phyloP scores from a whole-genome alignment of 202 grass and related monocot species.

The Panicum hallii region DNA sequence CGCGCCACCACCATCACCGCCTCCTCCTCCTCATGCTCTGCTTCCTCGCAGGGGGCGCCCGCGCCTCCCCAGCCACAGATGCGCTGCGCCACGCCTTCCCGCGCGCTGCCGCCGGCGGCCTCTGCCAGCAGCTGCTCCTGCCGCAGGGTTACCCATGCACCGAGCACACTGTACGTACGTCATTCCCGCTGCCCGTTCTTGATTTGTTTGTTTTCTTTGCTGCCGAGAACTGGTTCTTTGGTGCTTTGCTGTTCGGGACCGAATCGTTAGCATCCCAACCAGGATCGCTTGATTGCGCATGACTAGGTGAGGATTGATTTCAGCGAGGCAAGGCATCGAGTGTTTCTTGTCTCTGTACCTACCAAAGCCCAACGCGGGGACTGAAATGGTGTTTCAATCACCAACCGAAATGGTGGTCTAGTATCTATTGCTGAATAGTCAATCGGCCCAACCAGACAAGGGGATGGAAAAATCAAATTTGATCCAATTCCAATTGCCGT shows the following conservation, averaged over 20 bases:
- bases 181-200: conserved; percentile 8
- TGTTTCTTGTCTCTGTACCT: conserved; percentile 8
- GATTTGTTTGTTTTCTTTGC: neutral
- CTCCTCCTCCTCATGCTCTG: conserved; percentile 27
- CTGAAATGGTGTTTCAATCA: neutral
- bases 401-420: neutral
- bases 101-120: conserved; percentile 38
- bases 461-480: neutral
- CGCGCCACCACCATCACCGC: conserved; percentile 11
- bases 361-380: neutral
- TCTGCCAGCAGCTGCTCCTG: conserved; percentile 73
- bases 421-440: neutral
- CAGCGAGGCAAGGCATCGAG: neutral
- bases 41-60: conserved; percentile 17
- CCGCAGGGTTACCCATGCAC: conserved; percentile 80
- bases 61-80: neutral
- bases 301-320: neutral
- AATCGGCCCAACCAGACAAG: neutral
- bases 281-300: neutral
- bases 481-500: neutral
- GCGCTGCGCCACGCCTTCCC: conserved; percentile 40
- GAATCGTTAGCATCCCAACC: neutral
- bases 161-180: conserved; percentile 70
- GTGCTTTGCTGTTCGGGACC: neutral
- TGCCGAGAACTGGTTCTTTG: neutral